Base-by-base conservation (phyloP, 768 basidiomycete species). In the Dictyophora rubrovolvata region DNA sequence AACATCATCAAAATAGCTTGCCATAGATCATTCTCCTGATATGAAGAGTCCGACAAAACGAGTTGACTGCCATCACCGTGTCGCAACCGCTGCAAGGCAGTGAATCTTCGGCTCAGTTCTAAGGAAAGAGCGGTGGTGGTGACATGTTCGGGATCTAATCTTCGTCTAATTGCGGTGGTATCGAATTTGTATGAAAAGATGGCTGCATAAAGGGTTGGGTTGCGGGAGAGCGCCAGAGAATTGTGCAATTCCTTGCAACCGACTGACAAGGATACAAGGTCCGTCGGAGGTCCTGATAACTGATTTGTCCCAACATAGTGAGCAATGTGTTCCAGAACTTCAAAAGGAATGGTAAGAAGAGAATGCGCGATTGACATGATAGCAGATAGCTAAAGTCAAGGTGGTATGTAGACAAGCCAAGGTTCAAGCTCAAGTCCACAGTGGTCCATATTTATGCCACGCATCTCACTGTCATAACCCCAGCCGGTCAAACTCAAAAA, bases 311-410 rank as follows among this genome's bases (percentile, higher is more conserved):
- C 82, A 46, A 81, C 71, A 64, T 82, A 83, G 67, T 79, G 84
- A 1, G 87, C 87, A 64, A 94, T 84, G 54, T 83, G 82, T 67
- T 92, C 86, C 49, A 93, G 76, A 42, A 93, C 77, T 70, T 93
- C 91, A 61, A 79, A 80, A 14, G 90, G 90, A 48, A 93, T 71
- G 6, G 71, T 70, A 56, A 75, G 72, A 57, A 89, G 69, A 10
- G 68, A 70, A 65, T 42, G 42, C 42, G 37, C 48, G 62, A 59
- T 2, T 28, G 28, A 7, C 28, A 28, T 2, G 28, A 28, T 28
- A 28, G 28, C n/a, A n/a, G n/a, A n/a, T n/a, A n/a, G n/a, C n/a
- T n/a, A n/a, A n/a, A 28, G 28, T 28, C 28, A 7, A 7, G 28
- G 42, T n/a, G 42, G n/a, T 37, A 37, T 37, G 14, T 42, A 42